phyloP scores from a whole-genome alignment of 2,329 filamentous ascomycete genomes.

The Penicillium sp. region DNA sequence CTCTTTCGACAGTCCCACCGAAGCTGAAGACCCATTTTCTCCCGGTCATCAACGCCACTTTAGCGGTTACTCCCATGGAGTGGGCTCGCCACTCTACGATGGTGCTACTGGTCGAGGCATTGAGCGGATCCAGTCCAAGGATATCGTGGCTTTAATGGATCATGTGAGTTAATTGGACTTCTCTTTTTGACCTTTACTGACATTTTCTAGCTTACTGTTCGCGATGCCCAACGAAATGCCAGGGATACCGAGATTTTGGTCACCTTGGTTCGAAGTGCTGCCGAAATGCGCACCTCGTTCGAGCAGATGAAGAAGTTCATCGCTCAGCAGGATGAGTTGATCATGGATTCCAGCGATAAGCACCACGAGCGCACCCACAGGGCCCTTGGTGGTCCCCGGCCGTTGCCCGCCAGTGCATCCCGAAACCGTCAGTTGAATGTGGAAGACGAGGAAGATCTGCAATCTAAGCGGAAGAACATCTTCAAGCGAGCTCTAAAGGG shows the following conservation, averaged over 20 bases:
- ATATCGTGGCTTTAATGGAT: constrained; percentile 96
- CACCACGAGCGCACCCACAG: constrained; percentile 83
- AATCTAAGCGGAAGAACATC: constrained; percentile 83
- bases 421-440: constrained; percentile 50
- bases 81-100: constrained; percentile 85
- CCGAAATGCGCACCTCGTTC: constrained; percentile 95
- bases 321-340: constrained; percentile 79
- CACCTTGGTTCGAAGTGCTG: constrained; percentile 83
- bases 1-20: constrained; percentile 45
- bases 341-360: constrained; percentile 79
- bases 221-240: constrained; percentile 92
- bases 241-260: constrained; percentile 94
- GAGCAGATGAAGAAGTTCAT: constrained; percentile 92
- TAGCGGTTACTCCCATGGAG: constrained; percentile 87
- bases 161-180: constrained; percentile 54
- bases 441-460: constrained; percentile 53
- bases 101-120: constrained; percentile 79
- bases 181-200: constrained; percentile 22
- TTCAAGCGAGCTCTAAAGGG: constrained; percentile 91
- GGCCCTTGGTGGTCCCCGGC: constrained; percentile 77
- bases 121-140: constrained; percentile 88
- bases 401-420: constrained; percentile 62
- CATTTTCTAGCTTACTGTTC: constrained; percentile 67
- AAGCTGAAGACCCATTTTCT: constrained; percentile 61
- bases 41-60: constrained; percentile 58